Base-by-base conservation (phyloP, 169 alveolate genomes). In the Cryptosporidium ryanae region DNA sequence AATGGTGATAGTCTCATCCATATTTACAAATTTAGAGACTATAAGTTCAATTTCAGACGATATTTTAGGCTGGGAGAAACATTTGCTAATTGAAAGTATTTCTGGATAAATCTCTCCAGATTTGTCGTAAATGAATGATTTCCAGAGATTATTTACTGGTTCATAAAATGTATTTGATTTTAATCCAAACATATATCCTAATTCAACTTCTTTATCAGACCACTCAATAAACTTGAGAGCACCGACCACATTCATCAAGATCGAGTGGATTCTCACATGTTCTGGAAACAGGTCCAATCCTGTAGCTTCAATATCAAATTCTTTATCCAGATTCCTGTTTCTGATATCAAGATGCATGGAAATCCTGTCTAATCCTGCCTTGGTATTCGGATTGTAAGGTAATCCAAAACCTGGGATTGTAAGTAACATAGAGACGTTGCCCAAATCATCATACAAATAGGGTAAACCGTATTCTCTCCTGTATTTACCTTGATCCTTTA, bases 331-430 rank as follows among this genome's bases (percentile, higher is more conserved):
- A 29, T 61, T 61, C 4, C 61, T 32, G 1, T 59, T 48, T 43
- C 71, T 55, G 65, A 76, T 76, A 18, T 13, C 63, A 29, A 76
- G 34, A 61, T 76, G 87, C 7, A 59, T 4, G 7, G 48, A 38
- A 17, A 76, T 27, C 29, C 87, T 76, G 25, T 76, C 87, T 8
- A 59, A 34, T 55, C 87, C 87, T n/a, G 87, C 55, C 48, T 59
- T 55, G 2, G 87, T 57, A 46, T 54, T 43, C 10, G 63, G 48
- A 61, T 76, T 76, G 65, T 76, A 76, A 31, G 87, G 87, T 38
- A 76, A 27, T 8, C 48, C 70, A 32, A 59, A 76, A 3, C n/a
- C 50, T 38, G 68, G 68, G 6, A 70, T 67, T 2, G 87, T 57
- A 5, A 76, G 87, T 6, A 76, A 63, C 23, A 54, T 17, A 13